phyloP scores from a whole-genome alignment of 345 rosid genomes.

The Anastatica hierochuntica region DNA sequence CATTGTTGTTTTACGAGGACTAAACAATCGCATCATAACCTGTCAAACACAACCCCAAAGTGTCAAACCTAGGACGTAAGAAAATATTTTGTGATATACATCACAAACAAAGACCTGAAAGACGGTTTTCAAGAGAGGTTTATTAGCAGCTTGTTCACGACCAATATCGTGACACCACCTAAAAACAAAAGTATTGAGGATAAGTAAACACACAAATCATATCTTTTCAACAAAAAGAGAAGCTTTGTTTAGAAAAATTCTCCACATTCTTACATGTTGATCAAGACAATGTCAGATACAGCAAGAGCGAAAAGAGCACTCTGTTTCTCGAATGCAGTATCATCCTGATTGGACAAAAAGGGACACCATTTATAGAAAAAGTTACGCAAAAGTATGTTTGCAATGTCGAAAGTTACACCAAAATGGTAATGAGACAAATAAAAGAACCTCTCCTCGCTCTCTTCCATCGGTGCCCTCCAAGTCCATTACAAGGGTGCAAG shows the following conservation, averaged over 20 bases:
- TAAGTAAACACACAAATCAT: background rate
- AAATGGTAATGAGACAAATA: background rate
- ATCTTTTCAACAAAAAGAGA: background rate
- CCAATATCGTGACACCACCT: constrained; percentile 99
- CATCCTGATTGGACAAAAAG: constrained; percentile 44
- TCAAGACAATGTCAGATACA: constrained; percentile 86
- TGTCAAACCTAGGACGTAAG: constrained; percentile 5
- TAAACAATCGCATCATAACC: constrained; percentile 99
- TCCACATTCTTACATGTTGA: constrained; percentile 68
- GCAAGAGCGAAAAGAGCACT: constrained; percentile 98
- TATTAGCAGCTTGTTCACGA: constrained; percentile 99
- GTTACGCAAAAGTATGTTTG: background rate
- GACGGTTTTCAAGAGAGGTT: constrained; percentile 91
- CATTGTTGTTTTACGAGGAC: too few relatives aligned
- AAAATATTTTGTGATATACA: background rate
- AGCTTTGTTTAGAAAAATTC: background rate
- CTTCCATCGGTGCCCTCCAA: too few relatives aligned
- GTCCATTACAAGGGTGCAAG: too few relatives aligned
- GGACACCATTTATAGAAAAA: background rate
- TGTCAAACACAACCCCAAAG: constrained; percentile 26
- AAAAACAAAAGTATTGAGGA: constrained; percentile 5
- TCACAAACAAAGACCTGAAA: constrained; percentile 53
- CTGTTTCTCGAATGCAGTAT: constrained; percentile 96
- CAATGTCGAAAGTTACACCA: background rate
- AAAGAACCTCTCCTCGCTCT: constrained; percentile 85